phyloP scores from a whole-genome alignment of 1,284 basidiomycete species.

The Sutorius eximius region DNA sequence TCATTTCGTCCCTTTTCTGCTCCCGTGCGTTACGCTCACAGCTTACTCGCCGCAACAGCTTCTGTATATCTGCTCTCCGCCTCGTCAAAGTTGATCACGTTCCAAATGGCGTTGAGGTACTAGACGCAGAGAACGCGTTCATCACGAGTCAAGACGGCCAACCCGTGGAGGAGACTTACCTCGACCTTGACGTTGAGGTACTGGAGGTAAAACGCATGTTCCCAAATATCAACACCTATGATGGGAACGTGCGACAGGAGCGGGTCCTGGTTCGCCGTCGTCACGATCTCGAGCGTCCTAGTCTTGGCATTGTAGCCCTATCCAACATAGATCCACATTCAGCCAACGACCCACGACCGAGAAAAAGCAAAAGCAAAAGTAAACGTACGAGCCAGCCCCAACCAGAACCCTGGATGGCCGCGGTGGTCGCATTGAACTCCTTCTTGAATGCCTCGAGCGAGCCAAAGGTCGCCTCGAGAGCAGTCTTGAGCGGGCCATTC shows the following conservation, averaged over 20 bases:
- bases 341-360: background rate
- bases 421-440: slow-evolving; percentile 74
- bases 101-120: slow-evolving; percentile 82
- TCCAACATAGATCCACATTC: background rate
- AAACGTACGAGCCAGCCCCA: slow-evolving; percentile 88
- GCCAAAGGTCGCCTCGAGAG: slow-evolving; percentile 68
- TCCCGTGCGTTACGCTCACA: background rate
- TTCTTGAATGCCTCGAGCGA: slow-evolving; percentile 67
- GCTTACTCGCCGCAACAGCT: slow-evolving; percentile 28
- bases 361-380: background rate
- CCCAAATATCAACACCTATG: slow-evolving; percentile 90
- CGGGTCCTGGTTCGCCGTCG: slow-evolving; percentile 91
- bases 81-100: slow-evolving; percentile 81
- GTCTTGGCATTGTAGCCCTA: slow-evolving; percentile 62
- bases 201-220: slow-evolving; percentile 78
- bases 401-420: slow-evolving; percentile 86
- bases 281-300: slow-evolving; percentile 71
- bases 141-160: background rate
- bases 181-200: slow-evolving; percentile 70
- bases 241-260: slow-evolving; percentile 73
- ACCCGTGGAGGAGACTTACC: background rate
- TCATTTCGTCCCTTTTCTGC: background rate
- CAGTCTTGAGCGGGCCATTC: slow-evolving; percentile 66
- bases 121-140: slow-evolving; percentile 24
- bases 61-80: slow-evolving; percentile 71